phyloP scores from a whole-genome alignment of 768 basidiomycete species.

The Daedaleopsis nitida region DNA sequence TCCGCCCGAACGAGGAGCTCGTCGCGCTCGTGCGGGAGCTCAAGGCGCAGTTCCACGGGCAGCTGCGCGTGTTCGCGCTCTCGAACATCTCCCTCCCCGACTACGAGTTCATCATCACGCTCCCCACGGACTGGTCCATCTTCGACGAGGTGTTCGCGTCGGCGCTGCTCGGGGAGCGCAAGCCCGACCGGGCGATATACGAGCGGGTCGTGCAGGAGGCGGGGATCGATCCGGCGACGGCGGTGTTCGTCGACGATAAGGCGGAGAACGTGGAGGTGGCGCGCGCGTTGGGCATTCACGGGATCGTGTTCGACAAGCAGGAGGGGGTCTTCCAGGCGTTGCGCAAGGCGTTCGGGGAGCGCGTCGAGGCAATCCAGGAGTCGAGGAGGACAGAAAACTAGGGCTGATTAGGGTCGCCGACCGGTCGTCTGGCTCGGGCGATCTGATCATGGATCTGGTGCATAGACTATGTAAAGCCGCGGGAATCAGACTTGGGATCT shows the following conservation, averaged over 20 bases:
- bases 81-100: constrained; percentile 56
- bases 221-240: constrained; percentile 45
- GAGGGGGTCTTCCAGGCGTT: constrained; percentile 46
- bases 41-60: constrained; percentile 37
- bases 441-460: background rate
- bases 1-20: constrained; percentile 44
- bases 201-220: constrained; percentile 48
- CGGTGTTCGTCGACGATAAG: constrained; percentile 63
- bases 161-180: constrained; percentile 53
- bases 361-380: constrained; percentile 25
- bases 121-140: constrained; percentile 49
- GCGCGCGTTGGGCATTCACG: constrained; percentile 55
- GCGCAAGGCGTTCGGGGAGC: constrained; percentile 48
- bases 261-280: constrained; percentile 61
- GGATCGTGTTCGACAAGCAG: constrained; percentile 47
- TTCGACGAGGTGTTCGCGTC: constrained; percentile 58
- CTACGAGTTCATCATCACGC: constrained; percentile 44
- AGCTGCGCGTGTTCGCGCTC: constrained; percentile 48
- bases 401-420: background rate
- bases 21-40: constrained; percentile 45
- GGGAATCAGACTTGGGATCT: no score
- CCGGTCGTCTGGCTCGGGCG: no score
- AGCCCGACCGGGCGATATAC: constrained; percentile 57
- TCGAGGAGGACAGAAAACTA: background rate
- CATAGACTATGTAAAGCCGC: background rate